Base-by-base conservation (phyloP, 306 rosid species). In the Corylus avellana region DNA sequence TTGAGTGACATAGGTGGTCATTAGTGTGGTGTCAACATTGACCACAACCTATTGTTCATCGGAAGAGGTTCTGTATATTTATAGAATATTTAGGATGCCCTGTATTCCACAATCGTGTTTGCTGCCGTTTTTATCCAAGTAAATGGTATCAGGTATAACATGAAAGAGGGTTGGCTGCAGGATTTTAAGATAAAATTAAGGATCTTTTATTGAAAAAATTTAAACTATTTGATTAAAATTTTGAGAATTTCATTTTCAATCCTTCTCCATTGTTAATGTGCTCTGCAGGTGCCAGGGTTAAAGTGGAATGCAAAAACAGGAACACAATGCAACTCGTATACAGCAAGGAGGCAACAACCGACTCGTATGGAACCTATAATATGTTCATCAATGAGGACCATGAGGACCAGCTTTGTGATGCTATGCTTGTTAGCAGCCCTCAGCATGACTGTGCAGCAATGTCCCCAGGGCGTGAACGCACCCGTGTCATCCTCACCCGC, bases 401-500 rank as follows among this genome's bases (percentile, higher is more conserved):
- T 13, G 54, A 48, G 10, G 92, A 93, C 77, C 80, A 91, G 44
- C 14, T 96, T 3, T 96, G 99, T 63, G 90, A 89, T 86, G 88
- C 92, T 29, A 70, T 84, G 79, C 93, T 89, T 14, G 72, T 92
- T 5, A 86, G 91, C 91, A 96, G 98, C 82, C 86, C 90, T 20
- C 80, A 84, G 70, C 1, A 10, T 71, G 18, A n/a, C 4, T 96
- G 99, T 29, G 67, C 77, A 0, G 75, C 77, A 29, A 71, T 39
- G 1, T 49, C 92, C 53, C 91, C 90, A 1, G 98, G 94, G 1
- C 97, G 97, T 11, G 98, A 96, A 55, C 84, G 90, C 37, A 92
- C 99, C 27, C 94, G 91, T 3, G 96, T 96, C 53, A 82, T 88
- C 77, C 99, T 96, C 72, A 93, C 97, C 0, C 68, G 86, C 72